These are phyloP conservation scores for Phytophthora palmivora DNA, from an alignment of 352 stramenopile species.

Conservation along the genomic window DNA sequence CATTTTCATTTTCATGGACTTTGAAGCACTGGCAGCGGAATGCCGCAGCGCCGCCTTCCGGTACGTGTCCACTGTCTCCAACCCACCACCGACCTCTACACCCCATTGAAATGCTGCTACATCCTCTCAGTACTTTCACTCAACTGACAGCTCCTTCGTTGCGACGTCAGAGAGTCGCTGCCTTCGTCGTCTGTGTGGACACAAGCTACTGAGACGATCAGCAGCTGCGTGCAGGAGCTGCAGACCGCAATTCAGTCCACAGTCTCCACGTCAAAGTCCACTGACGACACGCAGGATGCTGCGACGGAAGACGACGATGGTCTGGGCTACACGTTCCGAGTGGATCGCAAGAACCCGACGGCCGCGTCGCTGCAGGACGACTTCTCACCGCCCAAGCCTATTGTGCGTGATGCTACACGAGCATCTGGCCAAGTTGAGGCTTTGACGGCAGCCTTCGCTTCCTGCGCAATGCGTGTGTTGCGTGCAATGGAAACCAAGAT, in stretches of 20 bases:
- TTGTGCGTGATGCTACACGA: conserved; percentile 28
- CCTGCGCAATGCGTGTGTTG: conserved; percentile 73
- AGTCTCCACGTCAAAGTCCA: neutral
- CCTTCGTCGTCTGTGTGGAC: conserved; percentile 24
- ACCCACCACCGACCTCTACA: neutral
- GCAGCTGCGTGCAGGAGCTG: conserved; percentile 17
- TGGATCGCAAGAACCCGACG: conserved; percentile 43
- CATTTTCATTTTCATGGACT: conserved; percentile 38
- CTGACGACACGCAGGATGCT: conserved; percentile 17
- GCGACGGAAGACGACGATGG: conserved; percentile 61
- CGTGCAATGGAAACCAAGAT: conserved; percentile 56
- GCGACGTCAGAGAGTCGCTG: conserved; percentile 30
- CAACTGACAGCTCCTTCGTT: neutral
- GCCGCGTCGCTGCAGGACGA: conserved; percentile 36
- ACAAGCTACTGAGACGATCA: conserved; percentile 22
- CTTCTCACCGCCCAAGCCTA: conserved; percentile 36
- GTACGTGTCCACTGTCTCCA: conserved; percentile 28
- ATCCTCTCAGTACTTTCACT: neutral
- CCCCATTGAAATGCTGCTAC: neutral
- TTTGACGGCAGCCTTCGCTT: conserved; percentile 68
- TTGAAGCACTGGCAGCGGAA: conserved; percentile 59
- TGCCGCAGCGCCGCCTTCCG: conserved; percentile 61
- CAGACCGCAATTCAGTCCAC: conserved; percentile 2
- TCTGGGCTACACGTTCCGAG: conserved; percentile 72
- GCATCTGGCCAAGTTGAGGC: conserved; percentile 18